Evolutionary conservation across 441 rosid species (phyloP).

Genomic region (Gossypium lobatum): DNA sequence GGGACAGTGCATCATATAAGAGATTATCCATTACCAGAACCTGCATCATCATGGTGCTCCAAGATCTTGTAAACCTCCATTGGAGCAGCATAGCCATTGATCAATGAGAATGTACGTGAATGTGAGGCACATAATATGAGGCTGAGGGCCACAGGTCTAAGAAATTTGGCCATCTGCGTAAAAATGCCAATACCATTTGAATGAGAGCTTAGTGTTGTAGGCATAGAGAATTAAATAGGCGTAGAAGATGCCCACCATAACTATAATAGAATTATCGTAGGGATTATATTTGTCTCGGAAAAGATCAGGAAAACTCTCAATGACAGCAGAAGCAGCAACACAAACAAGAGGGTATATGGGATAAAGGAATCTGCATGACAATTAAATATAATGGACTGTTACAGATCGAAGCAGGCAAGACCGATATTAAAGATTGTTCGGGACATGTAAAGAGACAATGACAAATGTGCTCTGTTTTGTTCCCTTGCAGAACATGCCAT

Average conservation of each 20-base stretch:
- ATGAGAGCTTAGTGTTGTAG: slow-evolving; percentile 8
- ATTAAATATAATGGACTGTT: slow-evolving; percentile 1
- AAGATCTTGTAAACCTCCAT: slow-evolving; percentile 71
- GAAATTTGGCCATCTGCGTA: slow-evolving; percentile 64
- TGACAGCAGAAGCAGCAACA: slow-evolving; percentile 90
- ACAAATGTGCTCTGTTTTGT: not conserved
- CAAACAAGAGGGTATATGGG: slow-evolving; percentile 88
- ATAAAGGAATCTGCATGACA: slow-evolving; percentile 73
- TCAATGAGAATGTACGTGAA: slow-evolving; percentile 74
- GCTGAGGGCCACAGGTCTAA: slow-evolving; percentile 65
- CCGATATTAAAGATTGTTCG: not conserved
- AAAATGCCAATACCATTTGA: not conserved
- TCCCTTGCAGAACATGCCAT: not conserved
- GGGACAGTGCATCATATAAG: not conserved
- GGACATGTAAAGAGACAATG: not conserved
- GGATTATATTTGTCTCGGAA: slow-evolving; percentile 57
- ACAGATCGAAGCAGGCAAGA: not conserved
- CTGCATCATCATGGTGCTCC: slow-evolving; percentile 88
- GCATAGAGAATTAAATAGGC: not conserved
- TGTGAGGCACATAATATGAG: slow-evolving; percentile 81
- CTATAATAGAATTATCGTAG: slow-evolving; percentile 40
- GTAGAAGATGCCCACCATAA: slow-evolving; percentile 36
- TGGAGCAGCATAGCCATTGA: slow-evolving; percentile 84
- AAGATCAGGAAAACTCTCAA: slow-evolving; percentile 90
- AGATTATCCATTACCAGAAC: slow-evolving; percentile 37